These are phyloP conservation scores for Pluteus cervinus DNA, from an alignment of 768 basidiomycete species.

Conservation along the genomic window DNA sequence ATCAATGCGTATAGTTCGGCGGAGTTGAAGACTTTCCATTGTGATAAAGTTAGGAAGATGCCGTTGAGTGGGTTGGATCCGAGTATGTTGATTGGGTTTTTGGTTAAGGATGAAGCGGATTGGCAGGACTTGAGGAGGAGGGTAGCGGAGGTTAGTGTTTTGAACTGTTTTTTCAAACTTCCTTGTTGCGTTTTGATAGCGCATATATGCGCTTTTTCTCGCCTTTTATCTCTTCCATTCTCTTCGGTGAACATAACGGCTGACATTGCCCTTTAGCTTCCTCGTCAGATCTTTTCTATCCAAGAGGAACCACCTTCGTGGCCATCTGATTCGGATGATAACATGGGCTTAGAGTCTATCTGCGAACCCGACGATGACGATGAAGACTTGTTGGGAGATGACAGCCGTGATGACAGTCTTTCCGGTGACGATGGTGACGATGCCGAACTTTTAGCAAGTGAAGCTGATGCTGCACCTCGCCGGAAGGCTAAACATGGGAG, in stretches of 20 bases:
- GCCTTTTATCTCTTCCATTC: too few relatives aligned
- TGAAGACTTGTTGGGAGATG: slow-evolving; percentile 36
- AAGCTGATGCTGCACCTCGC: too few relatives aligned
- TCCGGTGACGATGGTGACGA: slow-evolving; percentile 11
- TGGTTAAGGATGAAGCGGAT: slow-evolving; percentile 77
- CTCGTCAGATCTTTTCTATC: slow-evolving; percentile 76
- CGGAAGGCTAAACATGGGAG: too few relatives aligned
- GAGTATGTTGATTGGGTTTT: slow-evolving; percentile 94
- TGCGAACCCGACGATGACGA: slow-evolving; percentile 73
- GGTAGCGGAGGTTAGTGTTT: slow-evolving; percentile 59
- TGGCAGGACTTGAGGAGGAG: slow-evolving; percentile 78
- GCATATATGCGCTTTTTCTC: too few relatives aligned
- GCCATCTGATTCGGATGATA: slow-evolving; percentile 70
- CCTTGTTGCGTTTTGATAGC: slow-evolving; percentile 1
- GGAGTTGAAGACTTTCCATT: slow-evolving; percentile 89
- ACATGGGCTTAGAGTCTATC: slow-evolving; percentile 75
- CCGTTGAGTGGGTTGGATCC: slow-evolving; percentile 86
- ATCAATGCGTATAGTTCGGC: slow-evolving; percentile 62
- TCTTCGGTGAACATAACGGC: too few relatives aligned
- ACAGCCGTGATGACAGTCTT: slow-evolving; percentile 14
- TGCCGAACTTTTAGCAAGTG: too few relatives aligned
- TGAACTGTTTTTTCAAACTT: slow-evolving; percentile 4
- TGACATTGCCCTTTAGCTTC: too few relatives aligned
- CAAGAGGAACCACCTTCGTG: slow-evolving; percentile 86
- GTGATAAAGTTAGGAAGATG: slow-evolving; percentile 96